Evolutionary conservation across 2,329 filamentous ascomycete species (phyloP), one percentile per base, ranked within the genome.

Genomic region (Colletotrichum liaoningense): DNA sequence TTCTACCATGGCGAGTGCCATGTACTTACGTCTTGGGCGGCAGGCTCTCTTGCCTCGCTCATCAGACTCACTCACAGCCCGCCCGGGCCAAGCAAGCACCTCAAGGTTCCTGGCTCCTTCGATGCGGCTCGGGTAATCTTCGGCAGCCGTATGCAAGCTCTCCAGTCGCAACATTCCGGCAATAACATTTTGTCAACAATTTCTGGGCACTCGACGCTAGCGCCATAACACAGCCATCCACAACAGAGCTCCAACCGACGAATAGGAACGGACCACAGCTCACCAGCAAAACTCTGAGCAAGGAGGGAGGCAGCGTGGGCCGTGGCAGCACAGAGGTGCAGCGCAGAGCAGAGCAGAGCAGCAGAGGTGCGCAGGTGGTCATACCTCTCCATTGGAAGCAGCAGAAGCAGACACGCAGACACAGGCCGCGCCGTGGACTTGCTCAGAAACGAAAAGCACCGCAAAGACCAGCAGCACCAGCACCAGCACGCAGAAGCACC

Each of bases 211-310:
- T 57, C 24, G 38, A 14, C 68, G 74, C 72, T 75, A 75, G 68
- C 69, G 73, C 65, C 54, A 75, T 69, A 75, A 75, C 74, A 75
- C 42, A 70, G 49, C 70, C 62, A 69, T 68, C 70, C 70, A 73
- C 69, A 68, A 42, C 55, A 64, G n/a, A 72, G 68, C 68, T 67
- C 38, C 56, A 19, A 35, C 14, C 35, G 62, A 33, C 71, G 60
- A 73, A 73, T 73, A 57, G 62, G 28, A 66, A 22, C n/a, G 12
- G 16, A 35, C 22, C 14, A 49, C 22, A 63, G 59, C 71, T 70
- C 67, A 62, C 63, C 38, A 46, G 42, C 49, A 69, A 73, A 69
- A 73, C 70, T 73, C 70, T 73, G 70, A 68, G 26, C 55, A 35
- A 55, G 33, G 56, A 35, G 33, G 33, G 56, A 35, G 33, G 33